phyloP scores from a whole-genome alignment of 2,329 filamentous ascomycete species.

The Phaeosphaeriaceae sp. region DNA sequence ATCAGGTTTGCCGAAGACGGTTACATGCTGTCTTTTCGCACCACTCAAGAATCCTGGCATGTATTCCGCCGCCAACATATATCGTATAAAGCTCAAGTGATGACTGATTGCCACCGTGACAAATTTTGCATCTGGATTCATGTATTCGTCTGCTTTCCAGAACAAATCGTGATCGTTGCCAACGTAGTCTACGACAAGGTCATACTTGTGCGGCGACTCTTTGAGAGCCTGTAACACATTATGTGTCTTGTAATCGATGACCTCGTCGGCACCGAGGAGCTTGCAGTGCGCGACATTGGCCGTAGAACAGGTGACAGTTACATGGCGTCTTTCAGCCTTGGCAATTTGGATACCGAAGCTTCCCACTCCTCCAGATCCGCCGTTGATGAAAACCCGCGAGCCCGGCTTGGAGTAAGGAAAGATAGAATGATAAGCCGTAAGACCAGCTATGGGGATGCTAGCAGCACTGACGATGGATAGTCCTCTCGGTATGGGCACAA shows the following conservation, averaged over 20 bases:
- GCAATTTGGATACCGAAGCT: conserved; percentile 67
- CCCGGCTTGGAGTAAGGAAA: conserved; percentile 36
- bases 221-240: conserved; percentile 57
- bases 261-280: conserved; percentile 65
- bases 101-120: conserved; percentile 38
- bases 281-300: conserved; percentile 62
- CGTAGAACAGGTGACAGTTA: conserved; percentile 46
- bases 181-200: conserved; percentile 64
- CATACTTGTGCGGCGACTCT: conserved; percentile 54
- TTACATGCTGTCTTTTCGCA: background rate
- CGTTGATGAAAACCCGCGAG: conserved; percentile 66
- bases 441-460: conserved; percentile 22
- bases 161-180: conserved; percentile 36
- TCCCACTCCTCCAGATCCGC: conserved; percentile 66
- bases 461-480: background rate
- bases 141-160: conserved; percentile 11
- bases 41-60: background rate
- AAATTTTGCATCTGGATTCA: conserved; percentile 11
- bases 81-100: conserved; percentile 36
- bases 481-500: conserved; percentile 15
- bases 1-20: conserved; percentile 17
- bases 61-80: too few species aligned
- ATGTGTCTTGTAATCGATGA: conserved; percentile 63
- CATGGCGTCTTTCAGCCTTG: background rate
- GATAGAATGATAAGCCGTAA: conserved; percentile 38